Evolutionary conservation across 257 asterid genomes (phyloP).

Genomic region (Anisodus acutangulus): DNA sequence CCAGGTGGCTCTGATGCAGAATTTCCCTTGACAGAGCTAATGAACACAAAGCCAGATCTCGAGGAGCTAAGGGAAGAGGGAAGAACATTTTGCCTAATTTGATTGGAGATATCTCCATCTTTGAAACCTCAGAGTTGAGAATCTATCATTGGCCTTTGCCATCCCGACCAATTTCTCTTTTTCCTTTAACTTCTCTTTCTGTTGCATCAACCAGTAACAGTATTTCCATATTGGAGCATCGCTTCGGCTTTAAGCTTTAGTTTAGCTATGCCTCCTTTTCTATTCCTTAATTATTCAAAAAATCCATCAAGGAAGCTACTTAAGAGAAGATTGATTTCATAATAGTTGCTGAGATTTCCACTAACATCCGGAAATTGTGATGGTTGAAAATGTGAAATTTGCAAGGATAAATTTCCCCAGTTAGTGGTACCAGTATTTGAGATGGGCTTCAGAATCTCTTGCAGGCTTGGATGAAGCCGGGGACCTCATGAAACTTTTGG

Average conservation of each 20-base stretch:
- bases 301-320: not conserved
- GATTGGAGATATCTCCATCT: not conserved
- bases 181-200: slow-evolving; percentile 12
- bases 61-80: slow-evolving; percentile 6
- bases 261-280: slow-evolving; percentile 11
- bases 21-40: not conserved
- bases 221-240: slow-evolving; percentile 10
- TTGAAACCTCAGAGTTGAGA: slow-evolving; percentile 6
- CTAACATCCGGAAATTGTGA: slow-evolving; percentile 5
- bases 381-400: slow-evolving; percentile 5
- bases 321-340: slow-evolving; percentile 15
- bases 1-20: not conserved
- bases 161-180: not conserved
- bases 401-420: not conserved
- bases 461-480: not conserved
- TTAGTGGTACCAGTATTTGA: slow-evolving; percentile 9
- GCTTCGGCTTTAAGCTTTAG: not conserved
- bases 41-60: slow-evolving; percentile 1
- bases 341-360: slow-evolving; percentile 12
- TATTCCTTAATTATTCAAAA: not conserved
- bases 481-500: not conserved
- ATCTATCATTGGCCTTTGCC: not conserved
- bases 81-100: slow-evolving; percentile 8
- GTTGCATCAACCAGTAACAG: slow-evolving; percentile 10
- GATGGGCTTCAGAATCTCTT: slow-evolving; percentile 20